Percentiles rank a stretch among this genome's conserved stretches.
Conservation (phyloP, 306 rosid genomes). For the Prunus dulcis region DNA sequence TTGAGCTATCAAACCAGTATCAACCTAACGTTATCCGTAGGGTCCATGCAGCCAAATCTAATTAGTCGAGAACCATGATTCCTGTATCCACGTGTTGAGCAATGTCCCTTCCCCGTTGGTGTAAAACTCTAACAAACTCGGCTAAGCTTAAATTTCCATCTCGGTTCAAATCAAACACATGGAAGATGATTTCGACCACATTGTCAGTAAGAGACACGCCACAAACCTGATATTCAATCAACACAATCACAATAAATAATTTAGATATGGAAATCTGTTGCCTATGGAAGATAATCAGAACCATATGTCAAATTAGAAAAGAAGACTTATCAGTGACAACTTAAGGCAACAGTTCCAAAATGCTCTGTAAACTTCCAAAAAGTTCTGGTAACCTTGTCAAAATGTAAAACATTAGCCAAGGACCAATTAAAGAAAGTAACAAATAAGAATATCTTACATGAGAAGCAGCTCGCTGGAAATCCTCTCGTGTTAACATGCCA, state of each 20-base stretch:
- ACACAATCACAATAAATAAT: background rate
- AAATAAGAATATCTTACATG: conserved; percentile 42
- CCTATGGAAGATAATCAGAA: background rate
- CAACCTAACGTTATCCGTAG: background rate
- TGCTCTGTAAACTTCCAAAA: background rate
- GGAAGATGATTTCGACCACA: conserved; percentile 68
- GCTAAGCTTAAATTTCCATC: conserved; percentile 63
- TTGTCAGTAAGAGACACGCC: conserved; percentile 53
- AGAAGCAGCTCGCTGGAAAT: conserved; percentile 84
- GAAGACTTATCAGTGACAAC: background rate
- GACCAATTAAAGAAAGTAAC: conserved; percentile 4
- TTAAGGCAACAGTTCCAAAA: background rate
- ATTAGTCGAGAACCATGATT: conserved; percentile 30
- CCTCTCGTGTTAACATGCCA: conserved; percentile 59
- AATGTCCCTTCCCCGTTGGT: conserved; percentile 57
- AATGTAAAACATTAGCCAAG: background rate
- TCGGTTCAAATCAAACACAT: conserved; percentile 64
- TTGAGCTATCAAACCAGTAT: background rate
- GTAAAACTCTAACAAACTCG: conserved; percentile 66
- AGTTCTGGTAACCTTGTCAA: background rate
- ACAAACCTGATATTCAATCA: conserved; percentile 55
- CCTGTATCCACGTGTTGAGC: conserved; percentile 63
- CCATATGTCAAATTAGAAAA: background rate
- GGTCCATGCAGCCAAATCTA: background rate
- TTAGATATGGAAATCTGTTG: background rate